These are phyloP conservation scores for Lactarius hatsudake DNA, from an alignment of 768 basidiomycete genomes.

Conservation along the genomic window DNA sequence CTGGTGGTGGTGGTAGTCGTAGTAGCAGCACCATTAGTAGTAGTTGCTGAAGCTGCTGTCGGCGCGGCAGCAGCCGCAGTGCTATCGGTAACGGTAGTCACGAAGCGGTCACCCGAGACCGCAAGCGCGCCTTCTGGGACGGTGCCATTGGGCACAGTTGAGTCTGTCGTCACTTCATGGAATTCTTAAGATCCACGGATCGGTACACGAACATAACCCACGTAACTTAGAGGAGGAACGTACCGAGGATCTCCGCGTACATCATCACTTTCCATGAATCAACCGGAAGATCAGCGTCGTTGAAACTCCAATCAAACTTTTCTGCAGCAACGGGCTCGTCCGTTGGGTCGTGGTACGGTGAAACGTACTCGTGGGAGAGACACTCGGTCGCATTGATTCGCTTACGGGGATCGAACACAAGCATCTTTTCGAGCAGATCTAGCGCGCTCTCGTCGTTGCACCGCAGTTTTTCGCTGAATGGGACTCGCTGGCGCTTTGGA, in stretches of 20 bases:
- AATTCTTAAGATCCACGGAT: constrained; percentile 51
- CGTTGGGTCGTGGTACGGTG: constrained; percentile 97
- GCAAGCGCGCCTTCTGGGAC: constrained; percentile 66
- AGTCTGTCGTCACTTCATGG: constrained; percentile 67
- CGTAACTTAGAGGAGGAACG: constrained; percentile 30
- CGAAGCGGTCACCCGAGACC: constrained; percentile 48
- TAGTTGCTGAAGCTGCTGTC: not conserved
- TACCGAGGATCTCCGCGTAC: constrained; percentile 97
- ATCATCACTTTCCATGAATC: constrained; percentile 99
- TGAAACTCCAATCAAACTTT: constrained; percentile 99
- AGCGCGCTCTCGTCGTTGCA: constrained; percentile 88
- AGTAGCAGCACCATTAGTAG: not conserved
- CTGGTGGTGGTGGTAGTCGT: not conserved
- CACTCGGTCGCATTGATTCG: constrained; percentile 92
- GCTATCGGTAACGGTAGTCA: not conserved
- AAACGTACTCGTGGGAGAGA: constrained; percentile 90
- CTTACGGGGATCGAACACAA: constrained; percentile 97
- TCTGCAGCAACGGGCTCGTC: constrained; percentile 94
- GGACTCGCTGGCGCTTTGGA: constrained; percentile 93
- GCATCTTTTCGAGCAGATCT: constrained; percentile 96
- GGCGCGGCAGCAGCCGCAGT: not conserved
- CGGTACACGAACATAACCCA: not conserved
- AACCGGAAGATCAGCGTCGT: constrained; percentile 96
- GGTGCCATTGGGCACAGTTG: constrained; percentile 36
- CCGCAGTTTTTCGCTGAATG: constrained; percentile 90